Percentiles rank a stretch among this genome's conserved stretches.
Conservation (phyloP, 73 alveolate genomes). For the Paramecium primaurelia region DNA sequence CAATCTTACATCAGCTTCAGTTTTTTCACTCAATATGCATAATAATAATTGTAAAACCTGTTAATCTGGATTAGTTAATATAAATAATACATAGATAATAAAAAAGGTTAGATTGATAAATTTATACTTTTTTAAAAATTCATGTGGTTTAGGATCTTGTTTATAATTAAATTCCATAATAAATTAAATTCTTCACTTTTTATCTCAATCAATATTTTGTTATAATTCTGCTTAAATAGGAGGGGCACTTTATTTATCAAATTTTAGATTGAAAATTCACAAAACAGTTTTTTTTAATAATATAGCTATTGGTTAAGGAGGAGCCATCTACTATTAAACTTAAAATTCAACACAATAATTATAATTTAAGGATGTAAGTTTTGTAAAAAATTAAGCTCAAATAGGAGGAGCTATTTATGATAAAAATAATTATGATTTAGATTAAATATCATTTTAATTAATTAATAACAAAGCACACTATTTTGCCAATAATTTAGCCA, state of each 20-base stretch:
- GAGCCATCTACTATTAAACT: neutral
- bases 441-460: neutral
- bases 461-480: neutral
- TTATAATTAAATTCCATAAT: neutral
- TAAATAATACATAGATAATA: neutral
- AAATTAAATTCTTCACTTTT: neutral
- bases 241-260: neutral
- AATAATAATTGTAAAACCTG: neutral
- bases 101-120: neutral
- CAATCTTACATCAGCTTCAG: neutral
- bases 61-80: neutral
- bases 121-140: neutral
- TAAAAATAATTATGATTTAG: neutral
- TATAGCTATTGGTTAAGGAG: neutral
- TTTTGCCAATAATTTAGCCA: neutral
- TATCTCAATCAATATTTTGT: neutral
- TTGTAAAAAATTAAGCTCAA: neutral
- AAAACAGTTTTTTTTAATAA: neutral
- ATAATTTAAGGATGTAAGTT: neutral
- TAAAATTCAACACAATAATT: neutral
- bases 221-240: neutral
- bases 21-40: neutral
- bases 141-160: neutral
- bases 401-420: slow-evolving; percentile 3
- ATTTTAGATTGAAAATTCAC: neutral